These are phyloP conservation scores for Leucosporidium creatinivorum DNA, from an alignment of 768 basidiomycete genomes.

Conservation along the genomic window DNA sequence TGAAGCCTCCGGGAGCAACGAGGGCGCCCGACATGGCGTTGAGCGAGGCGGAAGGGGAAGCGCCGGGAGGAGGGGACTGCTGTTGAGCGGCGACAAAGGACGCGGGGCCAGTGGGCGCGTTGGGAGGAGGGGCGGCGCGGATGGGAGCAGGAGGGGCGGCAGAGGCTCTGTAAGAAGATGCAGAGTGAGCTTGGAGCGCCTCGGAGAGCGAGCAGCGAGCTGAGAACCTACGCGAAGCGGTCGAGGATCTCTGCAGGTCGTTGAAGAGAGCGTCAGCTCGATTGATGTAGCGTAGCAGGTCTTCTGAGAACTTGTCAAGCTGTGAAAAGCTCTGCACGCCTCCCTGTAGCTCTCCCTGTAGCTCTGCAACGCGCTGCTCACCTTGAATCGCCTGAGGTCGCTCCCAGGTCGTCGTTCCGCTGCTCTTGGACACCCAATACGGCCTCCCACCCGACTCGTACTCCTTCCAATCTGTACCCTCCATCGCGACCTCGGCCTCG, in stretches of 20 bases:
- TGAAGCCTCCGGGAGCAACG: slow-evolving; percentile 27
- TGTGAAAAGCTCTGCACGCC: not conserved
- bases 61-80: not conserved
- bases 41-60: slow-evolving; percentile 1
- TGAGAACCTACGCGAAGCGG: slow-evolving; percentile 36
- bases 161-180: not conserved
- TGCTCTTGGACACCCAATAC: slow-evolving; percentile 57
- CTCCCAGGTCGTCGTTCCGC: slow-evolving; percentile 95
- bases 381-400: slow-evolving; percentile 77
- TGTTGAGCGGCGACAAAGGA: not conserved
- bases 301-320: too few relatives aligned
- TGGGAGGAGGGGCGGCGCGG: slow-evolving; percentile 44
- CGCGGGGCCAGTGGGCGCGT: slow-evolving; percentile 29
- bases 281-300: too few relatives aligned
- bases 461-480: slow-evolving; percentile 28
- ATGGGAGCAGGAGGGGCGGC: slow-evolving; percentile 7
- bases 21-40: slow-evolving; percentile 23
- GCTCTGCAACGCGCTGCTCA: slow-evolving; percentile 54
- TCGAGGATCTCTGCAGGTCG: slow-evolving; percentile 20
- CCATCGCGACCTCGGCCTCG: slow-evolving; percentile 66
- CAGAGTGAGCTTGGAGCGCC: not conserved
- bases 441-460: slow-evolving; percentile 59
- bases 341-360: slow-evolving; percentile 44
- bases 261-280: too few relatives aligned
- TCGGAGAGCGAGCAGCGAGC: not conserved